Evolutionary conservation across 2,329 filamentous ascomycete genomes (phyloP), one percentile per base, ranked within the genome.

Genomic region (Phaeoacremonium minimum): DNA sequence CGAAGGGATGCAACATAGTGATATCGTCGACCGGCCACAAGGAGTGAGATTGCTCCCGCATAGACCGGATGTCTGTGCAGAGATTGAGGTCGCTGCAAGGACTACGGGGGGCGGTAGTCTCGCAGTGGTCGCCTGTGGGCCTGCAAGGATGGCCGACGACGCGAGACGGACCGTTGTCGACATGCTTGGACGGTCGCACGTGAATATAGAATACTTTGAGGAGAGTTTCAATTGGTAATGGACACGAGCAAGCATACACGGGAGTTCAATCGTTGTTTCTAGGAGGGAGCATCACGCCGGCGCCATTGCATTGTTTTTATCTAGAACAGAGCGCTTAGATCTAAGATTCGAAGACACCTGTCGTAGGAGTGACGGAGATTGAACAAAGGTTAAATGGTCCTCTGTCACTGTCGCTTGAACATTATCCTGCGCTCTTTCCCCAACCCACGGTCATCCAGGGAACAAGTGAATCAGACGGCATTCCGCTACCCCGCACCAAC

Each of bases 61-160:
- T 0, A 52, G 66, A 5, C 63, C 61, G 11, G 51, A 62, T 14
- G 58, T 60, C 0, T 18, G 45, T 1, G 46, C 41, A 8, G 54
- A 65, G 17, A 51, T 70, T 6, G 39, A 41, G 13, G 46, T 49
- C 1, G 49, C 57, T 0, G 51, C 46, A 2, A 46, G 45, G 4
- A 40, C 47, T 1, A 47, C 46, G 0, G 41, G 42, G 0, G 38
- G 40, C 0, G 55, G 52, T 2, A 54, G 52, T 11, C 30, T 69
- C 1, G 67, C 66, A 0, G 53, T 71, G 1, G 54, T 71, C 11
- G 63, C 63, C 1, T 71, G 67, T 38, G 67, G 67, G 1, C 67
- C 67, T 9, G 60, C 56, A 3, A 53, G 48, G 22, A 66, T 71
- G 66, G 64, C 63, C 0, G 67, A 71, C 39, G 63, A 67, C 18